These are phyloP conservation scores for Penicillium sp. DNA, from an alignment of 2,329 filamentous ascomycete species.

Conservation along the genomic window DNA sequence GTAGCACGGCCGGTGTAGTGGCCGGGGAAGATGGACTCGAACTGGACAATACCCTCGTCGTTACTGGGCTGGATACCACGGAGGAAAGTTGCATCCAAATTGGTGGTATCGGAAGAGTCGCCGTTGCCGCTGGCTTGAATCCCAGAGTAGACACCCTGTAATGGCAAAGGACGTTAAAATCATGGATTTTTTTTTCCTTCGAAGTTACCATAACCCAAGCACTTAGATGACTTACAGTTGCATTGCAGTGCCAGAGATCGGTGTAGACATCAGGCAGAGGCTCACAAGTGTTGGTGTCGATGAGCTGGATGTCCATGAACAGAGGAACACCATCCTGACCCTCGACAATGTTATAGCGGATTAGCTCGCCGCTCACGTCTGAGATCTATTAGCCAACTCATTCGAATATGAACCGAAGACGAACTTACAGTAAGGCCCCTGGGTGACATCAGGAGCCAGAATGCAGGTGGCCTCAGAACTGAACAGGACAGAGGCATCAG, in stretches of 20 bases:
- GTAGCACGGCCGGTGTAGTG: slow-evolving; percentile 46
- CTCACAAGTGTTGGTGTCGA: slow-evolving; percentile 46
- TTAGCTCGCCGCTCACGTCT: slow-evolving; percentile 42
- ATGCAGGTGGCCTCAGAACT: slow-evolving; percentile 46
- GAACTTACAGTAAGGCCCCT: slow-evolving; percentile 54
- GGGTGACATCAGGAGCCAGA: slow-evolving; percentile 55
- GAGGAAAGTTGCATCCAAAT: slow-evolving; percentile 47
- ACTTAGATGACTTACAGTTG: slow-evolving; percentile 28
- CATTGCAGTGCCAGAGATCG: slow-evolving; percentile 47
- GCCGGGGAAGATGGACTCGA: slow-evolving; percentile 48
- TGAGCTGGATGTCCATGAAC: slow-evolving; percentile 45
- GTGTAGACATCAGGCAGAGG: slow-evolving; percentile 39
- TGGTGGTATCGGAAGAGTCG: slow-evolving; percentile 38
- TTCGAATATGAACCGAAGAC: no score
- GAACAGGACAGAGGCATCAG: slow-evolving; percentile 31
- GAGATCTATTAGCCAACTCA: neutral
- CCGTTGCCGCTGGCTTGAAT: slow-evolving; percentile 41
- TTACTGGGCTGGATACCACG: slow-evolving; percentile 50
- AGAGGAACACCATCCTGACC: slow-evolving; percentile 41
- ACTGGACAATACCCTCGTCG: slow-evolving; percentile 44
- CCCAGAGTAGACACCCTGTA: slow-evolving; percentile 43
- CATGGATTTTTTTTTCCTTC: neutral
- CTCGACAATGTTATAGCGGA: slow-evolving; percentile 42
- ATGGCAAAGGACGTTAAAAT: neutral
- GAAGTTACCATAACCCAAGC: neutral